phyloP scores from a whole-genome alignment of 768 basidiomycete genomes.

The Xanthoconium purpureum region DNA sequence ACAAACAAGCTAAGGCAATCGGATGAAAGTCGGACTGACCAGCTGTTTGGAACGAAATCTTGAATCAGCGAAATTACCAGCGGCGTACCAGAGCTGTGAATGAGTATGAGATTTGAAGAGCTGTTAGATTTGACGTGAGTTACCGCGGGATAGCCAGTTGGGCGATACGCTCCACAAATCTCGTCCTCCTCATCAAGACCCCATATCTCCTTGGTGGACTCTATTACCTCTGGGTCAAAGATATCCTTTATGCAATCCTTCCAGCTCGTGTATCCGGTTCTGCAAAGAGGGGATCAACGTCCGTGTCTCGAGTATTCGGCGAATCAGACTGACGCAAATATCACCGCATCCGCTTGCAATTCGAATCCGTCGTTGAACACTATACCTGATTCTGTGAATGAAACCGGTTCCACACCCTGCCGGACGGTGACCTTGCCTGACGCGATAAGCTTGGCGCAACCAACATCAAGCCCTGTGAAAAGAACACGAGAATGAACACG shows the following conservation, averaged over 20 bases:
- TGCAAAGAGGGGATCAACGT: background rate
- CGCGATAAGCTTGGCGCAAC: slow-evolving; percentile 2
- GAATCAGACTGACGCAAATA: background rate
- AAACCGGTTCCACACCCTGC: slow-evolving; percentile 3
- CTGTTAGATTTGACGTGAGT: no score
- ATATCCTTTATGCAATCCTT: slow-evolving; percentile 1
- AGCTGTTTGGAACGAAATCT: slow-evolving; percentile 3
- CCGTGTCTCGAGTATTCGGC: no score
- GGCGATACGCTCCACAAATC: slow-evolving; percentile 4
- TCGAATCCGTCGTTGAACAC: background rate
- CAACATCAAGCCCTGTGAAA: slow-evolving; percentile 4
- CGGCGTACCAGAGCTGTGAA: slow-evolving; percentile 1
- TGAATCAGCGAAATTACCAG: slow-evolving; percentile 1
- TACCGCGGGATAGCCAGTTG: slow-evolving; percentile 5
- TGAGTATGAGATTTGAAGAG: background rate
- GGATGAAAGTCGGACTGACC: background rate
- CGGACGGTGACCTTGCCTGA: background rate
- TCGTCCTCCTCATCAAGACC: no score
- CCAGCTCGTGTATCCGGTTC: slow-evolving; percentile 8
- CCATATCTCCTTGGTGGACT: background rate
- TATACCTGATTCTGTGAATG: background rate
- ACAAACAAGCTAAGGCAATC: no score
- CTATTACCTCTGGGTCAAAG: background rate
- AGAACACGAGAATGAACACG: no score
- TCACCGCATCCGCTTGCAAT: background rate